Percentiles rank a stretch among this genome's conserved stretches.
Conservation (phyloP, 1,139 yeast species). For the Blastobotrys raffinosifermentans region DNA sequence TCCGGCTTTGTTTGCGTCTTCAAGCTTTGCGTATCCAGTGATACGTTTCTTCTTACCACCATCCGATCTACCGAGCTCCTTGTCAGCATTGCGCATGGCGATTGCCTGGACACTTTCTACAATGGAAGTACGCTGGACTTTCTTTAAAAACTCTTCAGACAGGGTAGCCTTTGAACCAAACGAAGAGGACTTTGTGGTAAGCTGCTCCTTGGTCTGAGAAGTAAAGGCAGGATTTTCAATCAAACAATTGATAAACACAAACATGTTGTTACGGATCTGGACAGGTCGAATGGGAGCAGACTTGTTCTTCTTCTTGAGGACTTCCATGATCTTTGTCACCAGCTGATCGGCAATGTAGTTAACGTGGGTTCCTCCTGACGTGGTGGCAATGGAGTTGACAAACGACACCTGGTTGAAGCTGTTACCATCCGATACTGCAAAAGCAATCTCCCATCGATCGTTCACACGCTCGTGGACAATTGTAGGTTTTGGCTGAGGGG, state of each 20-base stretch:
- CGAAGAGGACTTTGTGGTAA: conserved; percentile 81
- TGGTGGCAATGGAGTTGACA: conserved; percentile 96
- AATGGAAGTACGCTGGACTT: conserved; percentile 70
- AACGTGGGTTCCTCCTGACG: conserved; percentile 96
- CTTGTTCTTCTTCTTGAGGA: conserved; percentile 69
- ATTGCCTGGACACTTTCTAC: conserved; percentile 77
- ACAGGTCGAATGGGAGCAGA: conserved; percentile 73
- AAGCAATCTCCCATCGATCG: conserved; percentile 93
- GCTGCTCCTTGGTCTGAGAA: conserved; percentile 94
- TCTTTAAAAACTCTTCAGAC: conserved; percentile 69
- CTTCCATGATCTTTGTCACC: conserved; percentile 64
- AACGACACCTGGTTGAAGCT: conserved; percentile 88
- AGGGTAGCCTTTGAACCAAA: conserved; percentile 81
- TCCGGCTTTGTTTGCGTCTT: conserved; percentile 97
- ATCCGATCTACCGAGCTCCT: conserved; percentile 84
- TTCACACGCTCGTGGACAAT: conserved; percentile 73
- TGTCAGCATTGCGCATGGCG: conserved; percentile 82
- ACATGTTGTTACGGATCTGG: conserved; percentile 87
- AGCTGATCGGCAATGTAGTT: conserved; percentile 82
- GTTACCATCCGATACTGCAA: conserved; percentile 84
- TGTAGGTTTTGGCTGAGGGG: conserved; percentile 46
- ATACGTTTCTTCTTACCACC: conserved; percentile 88
- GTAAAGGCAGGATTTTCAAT: conserved; percentile 97
- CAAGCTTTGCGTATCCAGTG: conserved; percentile 83
- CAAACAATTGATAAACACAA: conserved; percentile 82